These are phyloP conservation scores for Lolium rigidum DNA, from an alignment of 176 grass and related monocot genomes.

Conservation along the genomic window DNA sequence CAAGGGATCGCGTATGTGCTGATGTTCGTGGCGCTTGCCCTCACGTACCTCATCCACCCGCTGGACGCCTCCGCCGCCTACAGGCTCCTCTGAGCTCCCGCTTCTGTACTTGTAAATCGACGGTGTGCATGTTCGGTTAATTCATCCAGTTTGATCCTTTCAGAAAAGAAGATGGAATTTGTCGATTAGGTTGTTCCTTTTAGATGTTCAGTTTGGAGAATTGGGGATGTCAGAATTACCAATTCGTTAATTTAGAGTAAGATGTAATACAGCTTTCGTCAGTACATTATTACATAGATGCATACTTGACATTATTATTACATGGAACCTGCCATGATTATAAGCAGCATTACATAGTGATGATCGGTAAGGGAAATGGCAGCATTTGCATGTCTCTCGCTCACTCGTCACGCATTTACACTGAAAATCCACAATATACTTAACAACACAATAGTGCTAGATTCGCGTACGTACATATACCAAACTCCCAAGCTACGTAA, in stretches of 20 bases:
- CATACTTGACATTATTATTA: neutral
- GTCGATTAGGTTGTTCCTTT: slow-evolving; percentile 4
- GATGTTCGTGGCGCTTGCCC: slow-evolving; percentile 57
- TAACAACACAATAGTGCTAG: neutral
- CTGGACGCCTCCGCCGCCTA: slow-evolving; percentile 48
- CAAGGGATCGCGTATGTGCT: slow-evolving; percentile 59
- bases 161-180: neutral
- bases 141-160: slow-evolving; percentile 7
- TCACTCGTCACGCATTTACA: neutral
- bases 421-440: neutral
- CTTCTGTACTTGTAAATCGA: neutral
- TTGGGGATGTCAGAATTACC: neutral
- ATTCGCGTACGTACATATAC: neutral
- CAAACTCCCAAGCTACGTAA: slow-evolving; percentile 2
- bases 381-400: neutral
- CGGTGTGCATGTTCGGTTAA: neutral
- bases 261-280: neutral
- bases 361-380: neutral
- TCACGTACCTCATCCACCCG: slow-evolving; percentile 67
- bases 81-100: slow-evolving; percentile 32
- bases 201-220: neutral
- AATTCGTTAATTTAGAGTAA: neutral
- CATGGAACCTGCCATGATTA: neutral
- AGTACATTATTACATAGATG: neutral
- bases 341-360: slow-evolving; percentile 14